phyloP scores from a whole-genome alignment of 1,139 yeast species.

The Taphrina betulina region DNA sequence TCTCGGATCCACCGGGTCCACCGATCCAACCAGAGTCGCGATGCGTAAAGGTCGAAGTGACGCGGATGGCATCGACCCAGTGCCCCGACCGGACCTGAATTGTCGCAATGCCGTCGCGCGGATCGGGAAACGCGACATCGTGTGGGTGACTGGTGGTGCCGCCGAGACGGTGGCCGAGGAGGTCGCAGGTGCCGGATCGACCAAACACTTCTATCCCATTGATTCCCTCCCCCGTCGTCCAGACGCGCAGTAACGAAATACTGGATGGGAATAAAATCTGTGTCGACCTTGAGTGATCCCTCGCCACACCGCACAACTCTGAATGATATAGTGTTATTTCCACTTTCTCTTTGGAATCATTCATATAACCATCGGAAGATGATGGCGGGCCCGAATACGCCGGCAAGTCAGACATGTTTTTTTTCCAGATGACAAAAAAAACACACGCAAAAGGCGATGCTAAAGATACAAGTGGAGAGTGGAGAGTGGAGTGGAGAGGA shows the following conservation, averaged over 20 bases:
- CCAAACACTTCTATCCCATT: neutral
- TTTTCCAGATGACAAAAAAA: no score
- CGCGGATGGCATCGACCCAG: conserved; percentile 12
- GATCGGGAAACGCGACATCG: neutral
- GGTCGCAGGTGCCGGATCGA: neutral
- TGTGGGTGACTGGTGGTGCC: no score
- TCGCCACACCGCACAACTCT: neutral
- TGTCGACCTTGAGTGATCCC: no score
- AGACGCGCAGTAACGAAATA: neutral
- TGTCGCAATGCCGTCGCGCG: neutral
- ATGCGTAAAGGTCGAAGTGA: neutral
- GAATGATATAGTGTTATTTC: conserved; percentile 10
- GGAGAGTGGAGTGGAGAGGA: no score
- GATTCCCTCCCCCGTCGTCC: neutral
- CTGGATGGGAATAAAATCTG: conserved; percentile 1
- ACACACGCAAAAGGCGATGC: no score
- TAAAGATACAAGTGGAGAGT: no score
- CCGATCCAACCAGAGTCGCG: neutral
- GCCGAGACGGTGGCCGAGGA: conserved; percentile 4
- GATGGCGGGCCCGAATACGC: no score
- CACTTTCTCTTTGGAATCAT: no score
- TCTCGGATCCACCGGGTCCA: conserved; percentile 2
- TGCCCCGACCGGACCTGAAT: conserved; percentile 1
- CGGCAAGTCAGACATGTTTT: no score
- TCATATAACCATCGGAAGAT: no score